Evolutionary conservation across 345 rosid species (phyloP).

Genomic region (Moricandia moricandioides): DNA sequence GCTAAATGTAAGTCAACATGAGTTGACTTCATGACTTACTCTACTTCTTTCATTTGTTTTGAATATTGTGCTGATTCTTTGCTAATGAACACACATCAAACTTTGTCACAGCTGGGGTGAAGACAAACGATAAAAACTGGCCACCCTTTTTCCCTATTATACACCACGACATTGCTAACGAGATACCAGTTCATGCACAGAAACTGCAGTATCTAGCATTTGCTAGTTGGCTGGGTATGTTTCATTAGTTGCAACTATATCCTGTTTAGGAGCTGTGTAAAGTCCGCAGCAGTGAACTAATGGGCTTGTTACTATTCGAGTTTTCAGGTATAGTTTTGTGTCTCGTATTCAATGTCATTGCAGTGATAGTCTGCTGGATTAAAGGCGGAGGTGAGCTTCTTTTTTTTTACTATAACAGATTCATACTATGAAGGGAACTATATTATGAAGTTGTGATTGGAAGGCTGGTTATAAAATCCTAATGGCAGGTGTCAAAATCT

Average conservation of each 20-base stretch:
- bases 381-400: conserved; percentile 79
- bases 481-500: conserved; percentile 72
- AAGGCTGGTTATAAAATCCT: neutral
- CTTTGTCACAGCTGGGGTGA: conserved; percentile 65
- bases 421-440: neutral
- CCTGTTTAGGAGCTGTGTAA: neutral
- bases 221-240: conserved; percentile 95
- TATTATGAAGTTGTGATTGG: neutral
- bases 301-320: neutral
- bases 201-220: conserved; percentile 94
- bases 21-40: neutral
- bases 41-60: neutral
- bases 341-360: conserved; percentile 80
- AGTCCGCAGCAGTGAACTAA: neutral
- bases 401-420: neutral
- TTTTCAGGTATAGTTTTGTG: conserved; percentile 85
- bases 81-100: neutral
- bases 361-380: conserved; percentile 84
- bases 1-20: conserved; percentile 24
- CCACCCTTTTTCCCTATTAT: conserved; percentile 97
- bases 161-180: conserved; percentile 95
- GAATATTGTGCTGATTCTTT: neutral
- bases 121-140: conserved; percentile 75
- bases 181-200: conserved; percentile 91
- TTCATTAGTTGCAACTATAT: neutral